Evolutionary conservation across 495 filamentous ascomycete species (phyloP), one percentile per base, ranked within the genome.

Genomic region (Penicillium chermesinum): DNA sequence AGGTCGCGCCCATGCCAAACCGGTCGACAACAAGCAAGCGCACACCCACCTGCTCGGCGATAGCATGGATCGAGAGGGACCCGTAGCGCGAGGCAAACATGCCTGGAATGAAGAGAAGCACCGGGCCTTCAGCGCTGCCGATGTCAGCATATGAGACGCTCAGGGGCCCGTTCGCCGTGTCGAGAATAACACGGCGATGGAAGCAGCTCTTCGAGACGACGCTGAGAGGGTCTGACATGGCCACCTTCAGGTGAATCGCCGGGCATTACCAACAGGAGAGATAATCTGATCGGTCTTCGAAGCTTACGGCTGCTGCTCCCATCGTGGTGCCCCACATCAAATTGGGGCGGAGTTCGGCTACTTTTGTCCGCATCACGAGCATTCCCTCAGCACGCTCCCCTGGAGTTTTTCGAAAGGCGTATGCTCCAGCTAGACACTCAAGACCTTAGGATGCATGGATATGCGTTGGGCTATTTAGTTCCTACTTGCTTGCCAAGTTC

Each of bases 1-100:
- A 71, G n/a, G 74, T 70, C 43, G 55, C 63, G 12, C 74, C 74
- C 55, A 77, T 69, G 14, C 71, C 69, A 0, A 66, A 52, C 37
- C 63, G 52, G 41, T 69, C 65, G 30, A 69, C 53, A 1, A 64
- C 47, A 9, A 68, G 30, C 1, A 68, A 22, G 17, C 63, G 65
- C 16, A 66, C 63, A 2, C 63, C 65, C 0, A 51, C 21, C n/a
- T 48, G 57, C 27, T 66, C 53, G 27, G 65, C 65, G 9, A 68
- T 47, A 0, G 46, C 25, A 41, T 68, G 63, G 21, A 61, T 32
- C 2, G 41, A 52, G 22, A 65, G 41, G n/a, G 56, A 59, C 1
- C 55, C 12, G 42, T 65, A 69, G 10, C 65, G 62, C 9, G 63
- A 65, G 7, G 61, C 58, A 38, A 65, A 67, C 65, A 69, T 69